Conservation (phyloP, 2,329 filamentous ascomycete species). For the Corynespora cassiicola region DNA sequence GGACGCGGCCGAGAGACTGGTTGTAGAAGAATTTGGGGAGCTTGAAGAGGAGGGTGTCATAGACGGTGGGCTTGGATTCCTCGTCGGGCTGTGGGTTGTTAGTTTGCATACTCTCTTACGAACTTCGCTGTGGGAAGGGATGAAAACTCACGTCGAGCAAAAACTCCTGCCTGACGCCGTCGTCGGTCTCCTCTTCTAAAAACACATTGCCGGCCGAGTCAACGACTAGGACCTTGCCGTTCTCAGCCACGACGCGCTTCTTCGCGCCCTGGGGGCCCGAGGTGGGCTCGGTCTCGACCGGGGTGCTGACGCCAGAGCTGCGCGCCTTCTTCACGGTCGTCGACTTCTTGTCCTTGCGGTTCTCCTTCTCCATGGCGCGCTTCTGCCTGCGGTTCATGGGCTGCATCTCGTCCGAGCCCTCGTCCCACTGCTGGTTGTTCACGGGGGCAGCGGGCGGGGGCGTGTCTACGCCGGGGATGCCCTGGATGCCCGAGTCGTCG, state of each 20-base stretch:
- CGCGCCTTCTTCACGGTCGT: constrained; percentile 64
- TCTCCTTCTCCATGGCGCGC: constrained; percentile 85
- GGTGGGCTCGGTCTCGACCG: constrained; percentile 58
- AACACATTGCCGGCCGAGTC: constrained; percentile 93
- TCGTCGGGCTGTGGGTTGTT: constrained; percentile 70
- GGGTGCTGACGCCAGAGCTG: constrained; percentile 60
- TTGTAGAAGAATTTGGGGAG: constrained; percentile 77
- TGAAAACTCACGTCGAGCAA: constrained; percentile 78
- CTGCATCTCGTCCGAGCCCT: constrained; percentile 60
- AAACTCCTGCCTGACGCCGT: constrained; percentile 82
- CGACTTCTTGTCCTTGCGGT: constrained; percentile 65
- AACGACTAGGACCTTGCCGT: constrained; percentile 93
- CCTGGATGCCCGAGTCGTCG: constrained; percentile 70
- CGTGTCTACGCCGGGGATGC: constrained; percentile 67
- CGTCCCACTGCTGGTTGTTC: constrained; percentile 37
- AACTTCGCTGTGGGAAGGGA: background rate
- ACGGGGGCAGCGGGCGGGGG: constrained; percentile 43
- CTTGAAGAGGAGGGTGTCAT: constrained; percentile 81
- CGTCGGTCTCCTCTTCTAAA: constrained; percentile 88
- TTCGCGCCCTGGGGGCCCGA: constrained; percentile 75
- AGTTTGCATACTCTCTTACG: constrained; percentile 10
- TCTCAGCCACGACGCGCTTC: constrained; percentile 90
- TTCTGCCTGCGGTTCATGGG: constrained; percentile 80
- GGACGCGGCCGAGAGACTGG: constrained; percentile 51
- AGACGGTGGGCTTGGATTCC: constrained; percentile 76